Base-by-base conservation (phyloP, 257 asterid genomes). In the Scutellaria minor region DNA sequence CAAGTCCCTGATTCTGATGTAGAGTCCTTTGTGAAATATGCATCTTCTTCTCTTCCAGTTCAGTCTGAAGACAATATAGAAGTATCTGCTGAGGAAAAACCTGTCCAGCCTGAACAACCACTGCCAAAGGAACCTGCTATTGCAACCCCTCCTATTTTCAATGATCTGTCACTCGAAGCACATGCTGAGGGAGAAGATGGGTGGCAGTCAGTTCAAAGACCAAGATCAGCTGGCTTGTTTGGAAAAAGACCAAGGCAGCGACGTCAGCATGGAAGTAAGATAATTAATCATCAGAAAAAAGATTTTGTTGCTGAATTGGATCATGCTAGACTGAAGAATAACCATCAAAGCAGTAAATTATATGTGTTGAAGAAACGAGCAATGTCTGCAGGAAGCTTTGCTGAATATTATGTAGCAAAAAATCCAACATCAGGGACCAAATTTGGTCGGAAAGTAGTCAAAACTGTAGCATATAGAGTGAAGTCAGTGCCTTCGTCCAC, bases 171-270 rank as follows among this genome's bases (percentile, higher is more conserved):
- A 70, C 80, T 79, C 59, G 95, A 90, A 75, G 68, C 80, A 72
- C 89, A 79, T 73, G 86, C 85, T 73, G 98, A 90, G 82, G 98
- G 84, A 63, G 99, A 94, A 80, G 96, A 94, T 7, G 98, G 96
- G 50, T 94, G 99, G 99, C 99, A 91, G 79, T 87, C 99, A 14
- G 99, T 94, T 75, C 97, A 90, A 66, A 86, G 85, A 70, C 95
- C 96, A 60, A 85, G 94, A 80, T 94, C 99, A 50, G 88, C 95
- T 51, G 88, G 97, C 62, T 74, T 77, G 73, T 77, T 82, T 68
- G 93, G 93, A 60, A 86, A 90, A 79, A 83, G 93, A 57, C 48
- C 81, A 53, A 84, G 96, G 89, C 96, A 89, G 78, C 79, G 95
- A n/a, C 87, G 96, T 55, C 90, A 84, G 80, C 80, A 83, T 64